These are phyloP conservation scores for Salix arbutifolia DNA, from an alignment of 345 rosid genomes.

Conservation along the genomic window DNA sequence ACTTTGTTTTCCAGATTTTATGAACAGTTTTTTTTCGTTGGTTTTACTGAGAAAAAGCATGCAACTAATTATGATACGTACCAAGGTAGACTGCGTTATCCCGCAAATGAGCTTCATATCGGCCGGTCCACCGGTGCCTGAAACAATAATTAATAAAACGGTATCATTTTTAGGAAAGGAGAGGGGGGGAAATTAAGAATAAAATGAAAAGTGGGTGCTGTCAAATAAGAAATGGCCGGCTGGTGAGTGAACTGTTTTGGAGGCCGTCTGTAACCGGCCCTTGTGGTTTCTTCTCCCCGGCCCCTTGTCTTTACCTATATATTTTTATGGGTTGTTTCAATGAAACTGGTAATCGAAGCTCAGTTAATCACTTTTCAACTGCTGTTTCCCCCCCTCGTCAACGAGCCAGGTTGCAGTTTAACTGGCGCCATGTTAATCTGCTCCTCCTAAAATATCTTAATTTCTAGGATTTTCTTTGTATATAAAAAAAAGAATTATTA, in stretches of 20 bases:
- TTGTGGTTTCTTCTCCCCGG: conserved; percentile 10
- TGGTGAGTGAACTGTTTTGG: neutral
- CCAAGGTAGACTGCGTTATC: conserved; percentile 42
- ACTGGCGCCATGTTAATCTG: too few relatives aligned
- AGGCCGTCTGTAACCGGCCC: conserved; percentile 47
- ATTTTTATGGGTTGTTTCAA: neutral
- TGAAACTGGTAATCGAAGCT: too few relatives aligned
- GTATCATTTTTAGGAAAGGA: neutral
- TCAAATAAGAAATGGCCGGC: conserved; percentile 26
- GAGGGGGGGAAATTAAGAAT: neutral
- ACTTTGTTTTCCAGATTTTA: neutral
- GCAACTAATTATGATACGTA: conserved; percentile 1
- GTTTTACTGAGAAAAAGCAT: neutral
- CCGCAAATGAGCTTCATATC: conserved; percentile 85
- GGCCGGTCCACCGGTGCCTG: conserved; percentile 86
- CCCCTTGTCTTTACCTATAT: conserved; percentile 20
- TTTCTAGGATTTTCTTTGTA: too few relatives aligned
- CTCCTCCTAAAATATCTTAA: too few relatives aligned
- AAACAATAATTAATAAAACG: neutral
- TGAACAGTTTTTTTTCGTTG: neutral
- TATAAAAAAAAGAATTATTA: too few relatives aligned
- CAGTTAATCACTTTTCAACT: neutral
- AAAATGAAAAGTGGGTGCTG: conserved; percentile 18
- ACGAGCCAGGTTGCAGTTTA: too few relatives aligned
- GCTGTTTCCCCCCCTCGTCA: neutral